Evolutionary conservation across 1,284 basidiomycete genomes (phyloP).

Genomic region (Cutaneotrichosporon spelunceum): DNA sequence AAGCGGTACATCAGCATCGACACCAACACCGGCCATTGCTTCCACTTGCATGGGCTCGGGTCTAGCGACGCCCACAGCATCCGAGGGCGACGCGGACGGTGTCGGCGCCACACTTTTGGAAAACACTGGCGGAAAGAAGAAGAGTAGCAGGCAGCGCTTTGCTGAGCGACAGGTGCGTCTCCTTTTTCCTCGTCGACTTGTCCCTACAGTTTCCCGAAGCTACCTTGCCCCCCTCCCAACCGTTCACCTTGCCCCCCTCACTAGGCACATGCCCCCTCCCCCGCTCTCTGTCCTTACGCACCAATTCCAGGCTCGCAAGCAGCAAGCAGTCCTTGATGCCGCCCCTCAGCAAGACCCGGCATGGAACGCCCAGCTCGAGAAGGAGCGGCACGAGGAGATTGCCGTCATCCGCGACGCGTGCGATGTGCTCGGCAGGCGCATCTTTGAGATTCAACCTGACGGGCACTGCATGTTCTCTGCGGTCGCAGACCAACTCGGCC

Average conservation of each 20-base stretch:
- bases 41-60: not conserved
- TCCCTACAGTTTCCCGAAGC: no score
- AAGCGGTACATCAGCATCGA: not conserved
- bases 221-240: no score
- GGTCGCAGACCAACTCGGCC: constrained; percentile 69
- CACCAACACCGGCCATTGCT: not conserved
- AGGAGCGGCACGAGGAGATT: constrained; percentile 70
- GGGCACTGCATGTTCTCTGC: constrained; percentile 94
- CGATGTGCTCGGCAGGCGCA: constrained; percentile 62
- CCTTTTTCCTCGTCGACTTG: not conserved
- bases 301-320: constrained; percentile 67
- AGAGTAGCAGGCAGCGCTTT: constrained; percentile 66
- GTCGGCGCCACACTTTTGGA: not conserved
- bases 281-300: not conserved
- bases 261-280: not conserved
- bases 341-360: constrained; percentile 62
- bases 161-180: constrained; percentile 67
- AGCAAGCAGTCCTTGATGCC: constrained; percentile 63
- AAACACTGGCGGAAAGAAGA: constrained; percentile 52
- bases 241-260: not conserved
- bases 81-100: not conserved
- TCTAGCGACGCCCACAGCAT: not conserved
- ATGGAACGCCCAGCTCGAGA: constrained; percentile 63
- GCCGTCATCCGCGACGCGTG: constrained; percentile 66
- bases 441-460: constrained; percentile 86